Conservation (phyloP, 2,329 filamentous ascomycete genomes). For the Shiraia sp. region DNA sequence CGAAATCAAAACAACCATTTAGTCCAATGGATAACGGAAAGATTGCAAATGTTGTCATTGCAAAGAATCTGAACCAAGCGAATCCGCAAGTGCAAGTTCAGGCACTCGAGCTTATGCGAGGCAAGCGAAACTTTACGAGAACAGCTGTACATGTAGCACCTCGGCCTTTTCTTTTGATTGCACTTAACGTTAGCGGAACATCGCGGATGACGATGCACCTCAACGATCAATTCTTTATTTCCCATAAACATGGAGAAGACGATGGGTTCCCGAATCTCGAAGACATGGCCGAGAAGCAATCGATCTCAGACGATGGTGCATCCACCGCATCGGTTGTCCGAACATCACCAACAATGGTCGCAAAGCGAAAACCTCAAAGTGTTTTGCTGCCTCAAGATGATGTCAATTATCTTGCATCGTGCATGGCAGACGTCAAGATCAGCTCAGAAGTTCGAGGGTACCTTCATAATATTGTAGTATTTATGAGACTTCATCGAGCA, state of each 20-base stretch:
- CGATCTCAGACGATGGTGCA: conserved; percentile 28
- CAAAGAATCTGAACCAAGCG: conserved; percentile 75
- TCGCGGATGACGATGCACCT: conserved; percentile 48
- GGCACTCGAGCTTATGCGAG: conserved; percentile 74
- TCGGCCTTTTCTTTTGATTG: conserved; percentile 77
- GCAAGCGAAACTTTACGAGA: conserved; percentile 75
- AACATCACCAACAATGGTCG: conserved; percentile 20
- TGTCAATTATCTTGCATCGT: conserved; percentile 63
- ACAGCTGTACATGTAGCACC: conserved; percentile 75
- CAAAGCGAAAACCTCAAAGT: conserved; percentile 15
- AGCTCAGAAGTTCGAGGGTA: conserved; percentile 82
- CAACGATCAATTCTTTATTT: conserved; percentile 86
- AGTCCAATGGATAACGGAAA: conserved; percentile 52
- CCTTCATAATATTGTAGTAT: conserved; percentile 83
- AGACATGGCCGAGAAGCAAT: conserved; percentile 47
- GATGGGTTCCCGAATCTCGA: conserved; percentile 79
- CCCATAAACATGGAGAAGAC: conserved; percentile 75
- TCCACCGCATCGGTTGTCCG: conserved; percentile 46
- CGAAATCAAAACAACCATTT: conserved; percentile 38
- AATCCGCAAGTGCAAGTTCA: conserved; percentile 82
- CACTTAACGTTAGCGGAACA: conserved; percentile 60
- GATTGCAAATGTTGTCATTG: conserved; percentile 83
- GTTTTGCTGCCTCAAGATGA: conserved; percentile 51
- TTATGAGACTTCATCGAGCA: conserved; percentile 84
- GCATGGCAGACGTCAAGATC: conserved; percentile 63